These are phyloP conservation scores for Cyclotella cryptica DNA, from an alignment of 108 stramenopile genomes.

Conservation along the genomic window DNA sequence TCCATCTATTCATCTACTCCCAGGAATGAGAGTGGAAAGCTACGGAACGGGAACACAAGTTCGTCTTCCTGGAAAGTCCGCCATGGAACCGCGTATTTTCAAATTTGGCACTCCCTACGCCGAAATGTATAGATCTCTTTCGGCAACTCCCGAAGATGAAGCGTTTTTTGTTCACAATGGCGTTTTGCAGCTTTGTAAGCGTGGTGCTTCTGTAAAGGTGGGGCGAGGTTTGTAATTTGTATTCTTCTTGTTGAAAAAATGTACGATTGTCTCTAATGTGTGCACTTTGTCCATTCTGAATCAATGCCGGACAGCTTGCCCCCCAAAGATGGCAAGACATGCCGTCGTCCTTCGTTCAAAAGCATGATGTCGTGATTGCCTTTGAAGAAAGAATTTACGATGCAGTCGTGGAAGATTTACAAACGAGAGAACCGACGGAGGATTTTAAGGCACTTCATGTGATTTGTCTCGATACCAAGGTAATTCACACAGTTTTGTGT, in stretches of 20 bases:
- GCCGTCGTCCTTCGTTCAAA: constrained; percentile 56
- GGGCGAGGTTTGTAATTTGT: neutral
- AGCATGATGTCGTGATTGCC: constrained; percentile 89
- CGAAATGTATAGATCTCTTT: constrained; percentile 84
- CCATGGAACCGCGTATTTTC: constrained; percentile 87
- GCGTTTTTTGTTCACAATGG: constrained; percentile 86
- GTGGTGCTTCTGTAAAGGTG: constrained; percentile 88
- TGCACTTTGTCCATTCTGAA: neutral
- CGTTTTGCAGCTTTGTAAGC: constrained; percentile 85
- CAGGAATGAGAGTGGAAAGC: constrained; percentile 81
- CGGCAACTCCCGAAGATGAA: constrained; percentile 84
- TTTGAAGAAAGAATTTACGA: constrained; percentile 95
- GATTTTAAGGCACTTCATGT: constrained; percentile 90
- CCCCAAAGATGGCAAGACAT: constrained; percentile 93
- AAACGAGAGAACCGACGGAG: constrained; percentile 89
- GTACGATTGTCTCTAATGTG: neutral
- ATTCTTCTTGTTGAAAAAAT: neutral
- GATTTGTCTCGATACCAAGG: constrained; percentile 91
- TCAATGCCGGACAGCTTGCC: constrained; percentile 38
- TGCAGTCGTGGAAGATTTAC: constrained; percentile 92
- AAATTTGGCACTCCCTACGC: constrained; percentile 92
- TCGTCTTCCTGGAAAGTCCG: constrained; percentile 69
- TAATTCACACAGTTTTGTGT: neutral
- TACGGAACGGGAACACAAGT: constrained; percentile 94
- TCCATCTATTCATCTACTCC: neutral